Evolutionary conservation across 768 basidiomycete genomes (phyloP).

Genomic region (Phallus indusiatus): DNA sequence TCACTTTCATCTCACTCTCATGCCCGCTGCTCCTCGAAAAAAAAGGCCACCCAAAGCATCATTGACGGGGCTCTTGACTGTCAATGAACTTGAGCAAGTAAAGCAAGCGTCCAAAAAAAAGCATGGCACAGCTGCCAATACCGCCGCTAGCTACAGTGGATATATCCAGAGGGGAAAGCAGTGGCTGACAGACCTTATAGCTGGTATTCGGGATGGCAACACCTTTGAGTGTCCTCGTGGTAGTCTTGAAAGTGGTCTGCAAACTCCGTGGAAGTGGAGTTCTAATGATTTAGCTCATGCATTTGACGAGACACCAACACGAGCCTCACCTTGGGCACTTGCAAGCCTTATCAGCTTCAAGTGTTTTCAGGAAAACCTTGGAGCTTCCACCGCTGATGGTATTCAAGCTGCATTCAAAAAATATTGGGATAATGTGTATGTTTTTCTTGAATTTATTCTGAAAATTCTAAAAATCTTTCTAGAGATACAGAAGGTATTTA

Average conservation of each 20-base stretch:
- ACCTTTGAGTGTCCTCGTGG: neutral
- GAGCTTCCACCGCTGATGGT: neutral
- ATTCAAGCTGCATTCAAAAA: neutral
- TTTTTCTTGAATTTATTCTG: neutral
- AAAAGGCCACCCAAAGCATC: no score
- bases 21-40: no score
- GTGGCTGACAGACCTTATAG: neutral
- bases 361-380: neutral
- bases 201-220: neutral
- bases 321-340: neutral
- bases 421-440: neutral
- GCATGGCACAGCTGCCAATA: neutral
- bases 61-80: no score
- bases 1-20: no score
- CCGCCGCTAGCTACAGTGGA: neutral
- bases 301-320: neutral
- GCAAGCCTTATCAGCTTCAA: neutral
- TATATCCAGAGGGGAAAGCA: neutral
- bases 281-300: neutral
- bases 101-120: neutral
- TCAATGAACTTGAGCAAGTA: neutral
- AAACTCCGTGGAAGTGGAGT: neutral
- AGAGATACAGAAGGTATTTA: constrained; percentile 11
- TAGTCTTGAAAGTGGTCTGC: neutral
- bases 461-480: neutral